A percentile compares a stretch with the other conserved stretches of the same genome.
These are phyloP conservation scores for Leccinum rimulosum DNA, from an alignment of 768 basidiomycete genomes.

Conservation along the genomic window DNA sequence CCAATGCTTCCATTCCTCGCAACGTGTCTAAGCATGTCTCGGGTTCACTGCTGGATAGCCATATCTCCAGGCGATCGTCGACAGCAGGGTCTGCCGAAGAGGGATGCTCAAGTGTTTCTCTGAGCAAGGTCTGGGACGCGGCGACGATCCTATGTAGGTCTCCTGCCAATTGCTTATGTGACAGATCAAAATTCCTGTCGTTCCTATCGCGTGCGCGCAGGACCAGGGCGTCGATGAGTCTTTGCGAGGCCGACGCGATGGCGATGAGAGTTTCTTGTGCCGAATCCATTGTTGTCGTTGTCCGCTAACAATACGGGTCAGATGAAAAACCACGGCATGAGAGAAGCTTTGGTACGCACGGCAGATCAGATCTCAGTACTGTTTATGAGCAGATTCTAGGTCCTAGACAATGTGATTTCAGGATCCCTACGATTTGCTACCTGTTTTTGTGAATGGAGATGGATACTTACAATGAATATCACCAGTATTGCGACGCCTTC, in stretches of 20 bases:
- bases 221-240: not conserved
- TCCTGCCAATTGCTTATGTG: not conserved
- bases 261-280: not conserved
- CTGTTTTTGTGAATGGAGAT: too few species aligned
- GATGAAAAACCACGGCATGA: too few species aligned
- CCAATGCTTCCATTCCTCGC: too few species aligned
- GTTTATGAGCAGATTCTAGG: too few species aligned
- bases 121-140: not conserved
- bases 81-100: not conserved
- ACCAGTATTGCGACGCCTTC: too few species aligned
- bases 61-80: not conserved
- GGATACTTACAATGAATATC: too few species aligned
- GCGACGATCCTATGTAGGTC: not conserved
- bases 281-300: not conserved
- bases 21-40: too few species aligned
- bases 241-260: not conserved
- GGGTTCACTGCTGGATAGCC: too few species aligned
- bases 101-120: not conserved
- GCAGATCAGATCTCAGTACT: too few species aligned
- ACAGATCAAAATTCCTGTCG: not conserved
- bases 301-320: not conserved
- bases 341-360: too few species aligned
- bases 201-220: not conserved
- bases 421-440: too few species aligned
- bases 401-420: too few species aligned